Base-by-base conservation (phyloP, 306 rosid genomes). In the Rosa chinensis region DNA sequence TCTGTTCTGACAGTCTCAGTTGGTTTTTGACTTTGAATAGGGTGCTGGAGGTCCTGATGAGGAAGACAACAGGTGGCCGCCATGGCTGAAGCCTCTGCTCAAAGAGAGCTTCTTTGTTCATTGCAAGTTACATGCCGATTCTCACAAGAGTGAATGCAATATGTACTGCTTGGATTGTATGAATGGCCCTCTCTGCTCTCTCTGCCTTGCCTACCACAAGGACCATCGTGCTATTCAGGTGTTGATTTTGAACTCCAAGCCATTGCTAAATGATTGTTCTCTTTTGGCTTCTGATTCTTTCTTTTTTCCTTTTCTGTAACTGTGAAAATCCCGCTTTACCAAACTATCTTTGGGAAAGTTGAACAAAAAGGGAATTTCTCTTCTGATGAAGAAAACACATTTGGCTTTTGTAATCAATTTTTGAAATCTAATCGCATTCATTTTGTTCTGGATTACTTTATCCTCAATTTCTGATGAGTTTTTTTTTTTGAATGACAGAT, bases 161-260 rank as follows among this genome's bases (percentile, higher is more conserved):
- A 96, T 96, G 99, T 96, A 90, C 72, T 96, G 99, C 76, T 86
- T 96, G 89, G 99, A 96, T 82, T 96, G 99, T 77, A 87, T 93
- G 97, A 89, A 96, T 49, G 94, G 99, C 0, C 86, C 98, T 72
- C 91, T 96, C 76, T 96, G 99, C 66, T 96, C 99, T 72, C 93
- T 96, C 79, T 96, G 99, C 77, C 94, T 96, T 23, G 66, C 69
- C 7, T 73, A 86, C 73, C 99, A 96, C 86, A 93, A 84, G 78
- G 99, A 96, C 77, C 99, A 96, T 67, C 92, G 93, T 39, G 92
- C 89, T 53, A 96, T 96, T 48, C 99, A 96, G 98, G 99, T 95
- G 12, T 25, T 55, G 6, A 61, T 14, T 40, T 58, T 58, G 39
- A 58, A 10, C 25, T 2, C 21, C 2, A 56, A 56, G 63, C 28